Evolutionary conservation across 1,284 basidiomycete genomes (phyloP), one percentile per base, ranked within the genome.

Genomic region (Sparassis latifolia): DNA sequence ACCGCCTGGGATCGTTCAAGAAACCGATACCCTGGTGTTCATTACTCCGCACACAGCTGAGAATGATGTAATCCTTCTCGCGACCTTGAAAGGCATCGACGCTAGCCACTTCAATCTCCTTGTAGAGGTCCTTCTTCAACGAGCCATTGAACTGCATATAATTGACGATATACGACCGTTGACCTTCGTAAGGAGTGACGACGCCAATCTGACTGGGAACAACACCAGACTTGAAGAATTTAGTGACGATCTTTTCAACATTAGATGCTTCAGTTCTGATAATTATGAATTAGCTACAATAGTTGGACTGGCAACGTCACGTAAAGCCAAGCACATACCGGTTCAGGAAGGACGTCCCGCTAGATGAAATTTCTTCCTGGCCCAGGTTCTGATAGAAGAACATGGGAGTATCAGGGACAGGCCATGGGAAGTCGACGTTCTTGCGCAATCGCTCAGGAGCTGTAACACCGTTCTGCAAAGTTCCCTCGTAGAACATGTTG

Each of bases 401-500:
- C 96, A 99, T 99, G 20, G 97, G 97, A 5, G 92, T 94, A 60
- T 94, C 92, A n/a, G 91, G 88, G 33, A 92, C 84, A 3, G 97
- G 97, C 97, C 97, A 99, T 1, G 97, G 97, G 72, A 99, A 99
- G 68, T 99, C 96, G 47, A 99, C 92, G 61, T 97, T 93, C 76
- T 95, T 97, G 69, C 95, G 82, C 58, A 99, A 73, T 43, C 97
- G 83, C 68, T 99, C 97, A 1, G 97, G 96, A 9, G 97, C 97
- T 7, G 97, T 99, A 52, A 99, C 97, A 70, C 97, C 97, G 67
- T 99, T 99, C 73, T 99, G 97, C 43, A 99, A 73, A 0, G 95
- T 97, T 27, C 97, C 97, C 68, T 99, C 97, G 72, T 99, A 99
- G 74, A 99, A 99, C 96, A 99, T 98, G 72, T 99, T 99, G 55